Evolutionary conservation across 2,329 filamentous ascomycete genomes (phyloP), one percentile per base, ranked within the genome.

Genomic region (Sphaerulina populicola): DNA sequence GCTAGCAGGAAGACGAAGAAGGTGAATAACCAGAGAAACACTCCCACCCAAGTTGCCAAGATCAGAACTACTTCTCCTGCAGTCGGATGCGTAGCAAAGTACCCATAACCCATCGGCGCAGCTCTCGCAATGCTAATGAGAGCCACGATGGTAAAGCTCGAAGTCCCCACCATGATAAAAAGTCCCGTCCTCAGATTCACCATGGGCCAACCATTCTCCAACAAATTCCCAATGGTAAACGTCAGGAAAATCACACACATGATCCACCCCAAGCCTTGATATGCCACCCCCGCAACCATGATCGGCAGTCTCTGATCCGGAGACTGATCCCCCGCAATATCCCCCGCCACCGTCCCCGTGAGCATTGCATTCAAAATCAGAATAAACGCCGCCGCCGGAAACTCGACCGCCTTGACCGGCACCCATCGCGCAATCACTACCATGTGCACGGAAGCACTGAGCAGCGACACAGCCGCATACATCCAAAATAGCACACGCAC

Each of bases 401-500:
- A 56, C 11, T 58, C 50, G 14, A 57, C 44, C 2, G 44, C 30
- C 2, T 49, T 51, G 29, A 58, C 38, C 2, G 49, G 48, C 12
- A 46, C 52, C 10, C 27, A 40, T 2, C 48, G 41, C 11, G 54
- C 42, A 9, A 60, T 51, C 2, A 51, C 23, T 4, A 52, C 47
- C n/a, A 57, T 23, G 21, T 60, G 56, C 1, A 52, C 29, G 2
- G 51, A 53, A 11, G 56, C 54, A 1, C 36, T 46, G 8, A 52
- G 27, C 21, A 60, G 23, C 2, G 52, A 49, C 9, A 51, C 42
- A 2, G 43, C 57, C 1, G 54, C 54, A 62, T 90, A 90, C 1
- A 75, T 68, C 84, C 86, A 90, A 66, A 88, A 90, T 3, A 79
- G 72, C 0, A 82, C 72, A 47, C 81, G 74, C 2, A 88, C 75